Evolutionary conservation across 768 basidiomycete genomes (phyloP), one percentile per base, ranked within the genome.

Genomic region (Polyporus arcularius): DNA sequence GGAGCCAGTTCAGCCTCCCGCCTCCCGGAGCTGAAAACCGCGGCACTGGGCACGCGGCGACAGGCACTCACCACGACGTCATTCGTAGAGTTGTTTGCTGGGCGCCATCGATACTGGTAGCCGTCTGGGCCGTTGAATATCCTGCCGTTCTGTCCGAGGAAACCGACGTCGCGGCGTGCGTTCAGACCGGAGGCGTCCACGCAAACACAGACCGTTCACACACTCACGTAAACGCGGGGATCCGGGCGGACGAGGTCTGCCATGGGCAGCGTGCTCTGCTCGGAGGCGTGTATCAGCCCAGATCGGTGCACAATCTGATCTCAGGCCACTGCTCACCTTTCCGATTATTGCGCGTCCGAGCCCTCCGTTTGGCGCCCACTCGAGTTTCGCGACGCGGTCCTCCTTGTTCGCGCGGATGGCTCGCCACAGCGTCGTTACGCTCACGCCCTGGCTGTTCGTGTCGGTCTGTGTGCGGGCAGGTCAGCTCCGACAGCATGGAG

Each of bases 311-410:
- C 59, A 61, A 62, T 60, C 58, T 55, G 52, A 60, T 60, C 47
- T 39, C 53, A 57, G 18, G 54, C 49, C 43, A 45, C 42, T 38
- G 15, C 63, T 57, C 65, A 90, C 91, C 82, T 92, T 93, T 69
- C 92, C 92, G 69, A 94, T 90, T 61, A 89, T 80, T 67, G 91
- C 87, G 68, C 92, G 90, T 62, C 92, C 92, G 53, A 94, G 86
- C 58, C 89, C 87, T 62, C 91, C 92, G 65, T 85, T 91, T 50
- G 87, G 78, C 57, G 89, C 83, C 92, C 92, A 94, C 74, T 94
- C 92, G 55, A 94, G 84, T 77, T 87, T 92, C 65, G 92, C 92
- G 70, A 93, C 87, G 47, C 90, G 87, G 73, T 94, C 92, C 77
- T 93, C 91, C 72, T 89, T 91, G 77, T 88, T 90, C 60, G 88